Base-by-base conservation (phyloP, 164 flowering plant species). In the Macadamia integrifolia region DNA sequence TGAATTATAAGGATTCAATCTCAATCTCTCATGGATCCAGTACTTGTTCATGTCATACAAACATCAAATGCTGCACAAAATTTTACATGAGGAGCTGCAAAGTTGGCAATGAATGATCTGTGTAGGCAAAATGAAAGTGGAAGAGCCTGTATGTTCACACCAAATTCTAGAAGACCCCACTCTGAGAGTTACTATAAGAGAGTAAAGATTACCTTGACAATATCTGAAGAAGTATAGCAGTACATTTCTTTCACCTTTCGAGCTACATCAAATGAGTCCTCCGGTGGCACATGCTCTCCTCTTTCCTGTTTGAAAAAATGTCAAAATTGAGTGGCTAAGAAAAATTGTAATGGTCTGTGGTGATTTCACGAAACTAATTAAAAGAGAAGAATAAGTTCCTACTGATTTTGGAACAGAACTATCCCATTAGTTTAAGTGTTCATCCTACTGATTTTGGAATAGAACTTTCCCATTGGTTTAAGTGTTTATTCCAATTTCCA, bases 251-350 rank as follows among this genome's bases (percentile, higher is more conserved):
- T 95, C 78, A 95, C 90, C 84, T 88, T 87, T 48, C 97, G 88
- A 63, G 99, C 99, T 60, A 92, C 97, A 76, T 95, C 99, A 77
- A 92, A 88, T 66, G 98, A 90, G 65, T 92, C 99, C 74, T 95
- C 99, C 28, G 93, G 88, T 61, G 99, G 98, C 60, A 95, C 81
- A 75, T 92, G 83, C 81, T 95, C 99, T 68, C 99, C 99, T 78
- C 99, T 92, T 92, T 95, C 99, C 99, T 92, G 82, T 69, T 84
- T 8, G 44, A 73, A 67, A 73, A 15, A 61, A 72, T 11, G 40
- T 79, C 61, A 74, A 74, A 72, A 72, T 46, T 35, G 5, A 35
- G 40, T 35, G 40, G 40, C 40, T 35, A 35, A 35, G 40, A 0
- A 35, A 35, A 35, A 5, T 35, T 35, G 40, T 2, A 35, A 35